These are phyloP conservation scores for Penicillium cinerascens DNA, from an alignment of 495 filamentous ascomycete species.

Conservation along the genomic window DNA sequence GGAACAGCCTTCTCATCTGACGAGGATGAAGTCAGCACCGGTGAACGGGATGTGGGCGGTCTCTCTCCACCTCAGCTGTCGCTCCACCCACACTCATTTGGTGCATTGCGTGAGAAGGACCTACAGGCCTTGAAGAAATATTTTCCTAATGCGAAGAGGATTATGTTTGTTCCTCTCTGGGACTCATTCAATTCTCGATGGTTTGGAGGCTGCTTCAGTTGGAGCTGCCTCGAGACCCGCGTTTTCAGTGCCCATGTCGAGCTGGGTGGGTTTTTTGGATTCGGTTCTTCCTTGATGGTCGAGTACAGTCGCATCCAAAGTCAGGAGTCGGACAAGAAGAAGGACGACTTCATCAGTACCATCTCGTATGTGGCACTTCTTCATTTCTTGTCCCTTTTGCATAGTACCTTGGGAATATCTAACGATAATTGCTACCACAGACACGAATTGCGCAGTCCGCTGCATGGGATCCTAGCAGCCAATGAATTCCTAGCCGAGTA, in stretches of 20 bases:
- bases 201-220: slow-evolving; percentile 58
- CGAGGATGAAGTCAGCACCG: slow-evolving; percentile 6
- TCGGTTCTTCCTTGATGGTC: slow-evolving; percentile 58
- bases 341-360: slow-evolving; percentile 62
- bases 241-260: slow-evolving; percentile 22
- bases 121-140: slow-evolving; percentile 19
- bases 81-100: too few relatives aligned
- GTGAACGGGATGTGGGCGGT: too few relatives aligned
- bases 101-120: slow-evolving; percentile 10
- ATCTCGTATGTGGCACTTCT: slow-evolving; percentile 42
- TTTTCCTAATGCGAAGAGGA: slow-evolving; percentile 13
- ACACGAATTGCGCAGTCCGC: slow-evolving; percentile 62
- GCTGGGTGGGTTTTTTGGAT: slow-evolving; percentile 43
- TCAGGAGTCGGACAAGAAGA: slow-evolving; percentile 42
- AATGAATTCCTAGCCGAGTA: slow-evolving; percentile 57
- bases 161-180: slow-evolving; percentile 56
- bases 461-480: slow-evolving; percentile 60
- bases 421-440: slow-evolving; percentile 29
- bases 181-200: slow-evolving; percentile 56
- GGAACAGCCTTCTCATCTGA: slow-evolving; percentile 8
- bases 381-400: too few relatives aligned
- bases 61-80: too few relatives aligned
- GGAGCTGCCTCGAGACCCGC: slow-evolving; percentile 30
- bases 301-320: slow-evolving; percentile 52
- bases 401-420: too few relatives aligned